Evolutionary conservation across 768 basidiomycete species (phyloP).

Genomic region (Peribolospora kevripleyi): DNA sequence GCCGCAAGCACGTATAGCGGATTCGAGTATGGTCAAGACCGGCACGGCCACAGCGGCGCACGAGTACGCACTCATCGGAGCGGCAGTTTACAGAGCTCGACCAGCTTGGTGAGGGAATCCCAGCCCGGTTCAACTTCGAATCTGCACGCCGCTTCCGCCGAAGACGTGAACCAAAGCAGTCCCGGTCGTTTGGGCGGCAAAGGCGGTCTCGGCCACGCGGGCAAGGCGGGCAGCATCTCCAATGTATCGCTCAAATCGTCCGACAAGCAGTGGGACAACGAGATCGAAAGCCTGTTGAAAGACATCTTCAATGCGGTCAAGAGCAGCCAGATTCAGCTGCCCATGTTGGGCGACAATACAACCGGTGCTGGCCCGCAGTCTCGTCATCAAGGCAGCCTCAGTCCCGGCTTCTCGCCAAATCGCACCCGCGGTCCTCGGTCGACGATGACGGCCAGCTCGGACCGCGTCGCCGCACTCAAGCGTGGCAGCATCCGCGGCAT

Average conservation of each 20-base stretch:
- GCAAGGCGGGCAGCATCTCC: slow-evolving; percentile 1
- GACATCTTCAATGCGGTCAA: slow-evolving; percentile 91
- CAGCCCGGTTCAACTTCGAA: no score
- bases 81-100: no score
- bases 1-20: slow-evolving; percentile 13
- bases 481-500: slow-evolving; percentile 76
- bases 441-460: slow-evolving; percentile 23
- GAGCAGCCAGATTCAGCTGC: slow-evolving; percentile 69
- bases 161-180: no score
- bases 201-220: slow-evolving; percentile 2
- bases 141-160: no score
- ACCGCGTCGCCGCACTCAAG: slow-evolving; percentile 53
- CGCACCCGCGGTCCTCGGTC: neutral
- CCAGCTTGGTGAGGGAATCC: no score
- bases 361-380: neutral
- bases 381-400: neutral
- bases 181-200: no score
- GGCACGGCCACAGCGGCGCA: neutral
- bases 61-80: no score
- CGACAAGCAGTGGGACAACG: neutral
- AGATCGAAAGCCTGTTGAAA: slow-evolving; percentile 20
- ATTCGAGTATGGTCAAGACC: neutral
- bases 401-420: neutral
- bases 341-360: slow-evolving; percentile 22
- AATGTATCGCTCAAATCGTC: neutral